A percentile compares a stretch with the other conserved stretches of the same genome.
phyloP scores from a whole-genome alignment of 768 basidiomycete species.

The Dendrothele bispora region DNA sequence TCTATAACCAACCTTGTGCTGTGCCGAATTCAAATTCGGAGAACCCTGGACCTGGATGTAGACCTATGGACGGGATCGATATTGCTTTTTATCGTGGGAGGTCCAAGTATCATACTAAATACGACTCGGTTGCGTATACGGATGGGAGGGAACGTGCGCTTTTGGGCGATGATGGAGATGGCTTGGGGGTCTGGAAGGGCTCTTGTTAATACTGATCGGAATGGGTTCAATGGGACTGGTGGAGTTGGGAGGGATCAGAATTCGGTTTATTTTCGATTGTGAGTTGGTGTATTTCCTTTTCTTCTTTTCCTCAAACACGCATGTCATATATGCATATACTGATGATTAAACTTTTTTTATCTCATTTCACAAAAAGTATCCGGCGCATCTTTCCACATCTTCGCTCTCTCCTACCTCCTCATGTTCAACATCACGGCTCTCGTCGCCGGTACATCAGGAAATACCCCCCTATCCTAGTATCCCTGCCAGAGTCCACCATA shows the following conservation, averaged over 20 bases:
- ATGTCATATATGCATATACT: too few species aligned
- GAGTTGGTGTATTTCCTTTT: too few species aligned
- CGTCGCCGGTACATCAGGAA: too few species aligned
- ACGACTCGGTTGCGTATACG: constrained; percentile 64
- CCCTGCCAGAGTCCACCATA: too few species aligned
- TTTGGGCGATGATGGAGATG: constrained; percentile 83
- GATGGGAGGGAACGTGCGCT: constrained; percentile 50
- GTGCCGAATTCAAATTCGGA: too few species aligned
- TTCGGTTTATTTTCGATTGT: constrained; percentile 76
- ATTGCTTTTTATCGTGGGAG: constrained; percentile 77
- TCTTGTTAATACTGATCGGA: constrained; percentile 54
- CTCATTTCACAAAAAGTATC: constrained; percentile 58
- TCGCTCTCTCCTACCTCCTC: constrained; percentile 51
- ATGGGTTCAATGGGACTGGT: constrained; percentile 26
- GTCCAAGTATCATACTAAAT: constrained; percentile 75
- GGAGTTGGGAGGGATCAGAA: constrained; percentile 19
- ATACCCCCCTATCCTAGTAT: too few species aligned
- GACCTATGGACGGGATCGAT: constrained; percentile 69
- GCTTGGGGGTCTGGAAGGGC: constrained; percentile 53
- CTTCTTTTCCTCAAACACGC: neutral
- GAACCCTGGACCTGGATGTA: too few species aligned
- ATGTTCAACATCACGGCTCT: constrained; percentile 60
- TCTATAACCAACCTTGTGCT: too few species aligned
- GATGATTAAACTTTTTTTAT: too few species aligned
- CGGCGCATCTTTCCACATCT: constrained; percentile 50